Base-by-base conservation (phyloP, 1,284 basidiomycete genomes). In the Tylopilus orsonianus region DNA sequence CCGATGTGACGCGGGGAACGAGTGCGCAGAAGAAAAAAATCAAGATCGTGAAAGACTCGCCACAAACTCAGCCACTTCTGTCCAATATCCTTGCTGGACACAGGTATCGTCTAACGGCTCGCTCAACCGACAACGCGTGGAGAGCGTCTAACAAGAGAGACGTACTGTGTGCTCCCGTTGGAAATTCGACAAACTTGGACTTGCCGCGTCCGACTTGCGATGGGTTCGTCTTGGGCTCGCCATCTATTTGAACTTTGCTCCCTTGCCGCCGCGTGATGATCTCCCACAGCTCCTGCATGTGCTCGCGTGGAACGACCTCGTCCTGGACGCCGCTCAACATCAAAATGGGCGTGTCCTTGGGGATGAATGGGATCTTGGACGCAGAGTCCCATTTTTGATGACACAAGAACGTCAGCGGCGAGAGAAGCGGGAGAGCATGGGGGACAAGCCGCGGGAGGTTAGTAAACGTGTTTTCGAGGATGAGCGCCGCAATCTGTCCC, bases 381-480 rank as follows among this genome's bases (percentile, higher is more conserved):
- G 74, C 77, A 1, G 90, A 91, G 64, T 94, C 84, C 96, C 96
- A 98, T 63, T 86, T 87, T 64, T 98, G 87, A 64, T 90, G 86
- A 60, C 92, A 92, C 12, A 96, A 75, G 68, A 90, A 94, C 2
- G 88, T 73, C 58, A 95, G 79, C 0, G 84, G 85, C 0, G 82
- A 77, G 23, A 97, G 78, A 18, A 84, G 69, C 1, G 96, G 95
- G 23, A 97, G 72, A 14, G 92, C 82, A 53, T 81, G 75, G 0
- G 95, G 94, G 18, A 96, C 81, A 20, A 96, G 80, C 35, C 74
- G 76, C 4, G 86, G 86, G 33, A 96, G 78, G 13, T 89, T 91
- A 30, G 85, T 79, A 66, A 96, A 95, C 0, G 93, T 95, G 69
- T 98, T 98, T 71, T 98, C 95, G 46, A 98, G 75, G 44, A 97